Evolutionary conservation across 768 basidiomycete species (phyloP), one percentile per base, ranked within the genome.

Genomic region (Boletus edulis): DNA sequence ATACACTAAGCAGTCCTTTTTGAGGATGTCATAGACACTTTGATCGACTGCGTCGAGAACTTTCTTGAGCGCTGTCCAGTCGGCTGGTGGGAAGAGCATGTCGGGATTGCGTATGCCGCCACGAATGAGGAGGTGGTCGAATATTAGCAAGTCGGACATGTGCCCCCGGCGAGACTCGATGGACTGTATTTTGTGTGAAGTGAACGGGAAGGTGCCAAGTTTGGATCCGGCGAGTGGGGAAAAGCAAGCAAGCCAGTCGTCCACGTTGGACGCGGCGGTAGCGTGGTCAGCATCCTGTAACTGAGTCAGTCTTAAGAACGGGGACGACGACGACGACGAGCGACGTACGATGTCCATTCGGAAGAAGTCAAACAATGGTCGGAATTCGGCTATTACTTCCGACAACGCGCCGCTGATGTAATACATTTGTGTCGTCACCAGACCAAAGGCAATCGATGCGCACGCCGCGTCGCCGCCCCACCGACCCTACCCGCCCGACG

Each of bases 1-100:
- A 71, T 91, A 94, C 1, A 91, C 73, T 42, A 94, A 73, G 58
- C 87, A 90, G 56, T 92, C 85, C 69, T 84, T 85, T 78, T 93
- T 93, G 51, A 93, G 77, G 32, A 73, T 66, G 69, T 94, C 91
- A 58, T 89, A 94, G 4, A 72, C 66, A 1, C 83, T 87, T 27
- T 72, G 59, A 41, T 80, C 76, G 57, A 93, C 87, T 17, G 81
- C 81, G 22, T 78, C 74, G 46, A 93, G 71, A 5, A 93, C 75
- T 12, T 72, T 74, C 45, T 76, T 66, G n/a, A 94, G 79, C 2
- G 77, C 69, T 11, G 72, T 70, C 40, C 75, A 72, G 68, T 84
- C 81, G 20, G 69, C 66, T 1, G 91, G 91, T 17, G 91, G 91
- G 65, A 86, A 93, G 5, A 88, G 72, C 13, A 77, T 73, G 60